phyloP scores from a whole-genome alignment of 306 rosid genomes.

The Cotoneaster glaucophyllus region DNA sequence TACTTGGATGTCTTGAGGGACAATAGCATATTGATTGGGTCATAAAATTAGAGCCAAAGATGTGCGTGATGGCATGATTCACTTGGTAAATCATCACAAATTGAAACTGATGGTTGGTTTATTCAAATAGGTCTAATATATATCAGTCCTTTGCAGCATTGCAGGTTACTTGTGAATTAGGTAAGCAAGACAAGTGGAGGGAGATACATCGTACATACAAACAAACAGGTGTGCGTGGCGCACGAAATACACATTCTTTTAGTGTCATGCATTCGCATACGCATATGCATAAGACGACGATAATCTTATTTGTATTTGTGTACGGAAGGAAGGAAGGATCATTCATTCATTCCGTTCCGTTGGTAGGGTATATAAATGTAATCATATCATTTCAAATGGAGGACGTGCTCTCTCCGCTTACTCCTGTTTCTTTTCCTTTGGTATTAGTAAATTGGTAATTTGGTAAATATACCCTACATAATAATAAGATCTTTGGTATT shows the following conservation, averaged over 20 bases:
- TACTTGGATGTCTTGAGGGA: neutral
- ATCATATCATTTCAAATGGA: too few relatives aligned
- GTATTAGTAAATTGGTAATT: too few relatives aligned
- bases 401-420: too few relatives aligned
- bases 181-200: too few relatives aligned
- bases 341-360: neutral
- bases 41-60: neutral
- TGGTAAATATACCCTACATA: too few relatives aligned
- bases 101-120: neutral
- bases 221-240: too few relatives aligned
- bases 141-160: too few relatives aligned
- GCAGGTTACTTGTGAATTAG: conserved; percentile 2
- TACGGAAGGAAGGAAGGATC: neutral
- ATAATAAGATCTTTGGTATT: too few relatives aligned
- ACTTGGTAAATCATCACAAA: conserved; percentile 4
- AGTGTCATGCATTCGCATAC: neutral
- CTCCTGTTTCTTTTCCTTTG: too few relatives aligned
- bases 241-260: neutral
- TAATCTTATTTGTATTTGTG: neutral
- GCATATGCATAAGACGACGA: neutral
- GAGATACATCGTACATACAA: too few relatives aligned
- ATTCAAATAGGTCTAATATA: too few relatives aligned
- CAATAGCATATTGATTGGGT: neutral
- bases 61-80: conserved; percentile 8
- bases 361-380: too few relatives aligned